Evolutionary conservation across 495 filamentous ascomycete genomes (phyloP).

Genomic region (Aspergillus incahuasiensis): DNA sequence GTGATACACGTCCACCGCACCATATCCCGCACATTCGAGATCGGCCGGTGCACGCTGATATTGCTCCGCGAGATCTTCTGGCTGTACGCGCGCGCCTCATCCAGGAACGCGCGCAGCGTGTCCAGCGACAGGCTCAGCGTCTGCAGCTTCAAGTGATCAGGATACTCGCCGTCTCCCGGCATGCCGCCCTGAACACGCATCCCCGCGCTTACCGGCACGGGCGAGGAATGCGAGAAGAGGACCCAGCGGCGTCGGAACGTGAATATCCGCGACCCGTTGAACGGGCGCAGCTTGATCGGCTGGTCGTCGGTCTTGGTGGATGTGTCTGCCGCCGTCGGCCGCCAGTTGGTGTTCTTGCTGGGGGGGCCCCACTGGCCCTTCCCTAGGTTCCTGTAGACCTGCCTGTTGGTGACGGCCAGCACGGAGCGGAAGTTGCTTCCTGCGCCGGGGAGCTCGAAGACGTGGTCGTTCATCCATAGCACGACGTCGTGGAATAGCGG

Average conservation of each 20-base stretch:
- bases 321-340: no score
- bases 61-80: neutral
- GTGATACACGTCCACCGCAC: neutral
- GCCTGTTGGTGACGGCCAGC: neutral
- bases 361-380: neutral
- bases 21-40: neutral
- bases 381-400: neutral
- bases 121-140: neutral
- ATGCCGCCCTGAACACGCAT: neutral
- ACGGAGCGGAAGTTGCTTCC: neutral
- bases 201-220: no score
- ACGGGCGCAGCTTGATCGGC: neutral
- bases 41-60: neutral
- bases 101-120: neutral
- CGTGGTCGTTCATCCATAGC: neutral
- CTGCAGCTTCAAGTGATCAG: neutral
- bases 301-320: neutral
- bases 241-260: neutral
- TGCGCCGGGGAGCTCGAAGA: no score
- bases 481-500: neutral
- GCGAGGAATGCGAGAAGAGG: neutral
- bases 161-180: neutral
- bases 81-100: neutral
- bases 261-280: neutral
- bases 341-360: no score